Conservation (phyloP, 1,284 basidiomycete species). For the Agaricales sp. region DNA sequence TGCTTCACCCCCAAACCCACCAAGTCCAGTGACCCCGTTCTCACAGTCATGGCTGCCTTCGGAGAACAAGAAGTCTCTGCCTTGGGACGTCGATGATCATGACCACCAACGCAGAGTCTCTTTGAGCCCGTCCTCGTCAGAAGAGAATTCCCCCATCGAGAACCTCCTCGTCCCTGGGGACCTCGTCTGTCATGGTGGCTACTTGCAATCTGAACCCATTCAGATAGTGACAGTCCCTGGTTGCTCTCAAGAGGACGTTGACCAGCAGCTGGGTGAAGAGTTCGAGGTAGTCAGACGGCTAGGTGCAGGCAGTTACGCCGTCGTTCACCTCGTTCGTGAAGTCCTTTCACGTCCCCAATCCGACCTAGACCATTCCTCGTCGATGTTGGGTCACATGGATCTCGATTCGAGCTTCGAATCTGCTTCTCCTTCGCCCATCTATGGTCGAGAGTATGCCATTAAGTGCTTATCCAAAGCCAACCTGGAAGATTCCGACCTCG, state of each 20-base stretch:
- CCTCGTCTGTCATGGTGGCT: slow-evolving; percentile 52
- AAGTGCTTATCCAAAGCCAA: slow-evolving; percentile 94
- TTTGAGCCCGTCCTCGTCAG: slow-evolving; percentile 22
- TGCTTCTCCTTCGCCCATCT: slow-evolving; percentile 31
- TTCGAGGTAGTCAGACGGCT: slow-evolving; percentile 81
- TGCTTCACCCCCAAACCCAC: slow-evolving; percentile 11
- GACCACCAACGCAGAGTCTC: slow-evolving; percentile 5
- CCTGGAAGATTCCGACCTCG: slow-evolving; percentile 78
- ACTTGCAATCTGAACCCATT: slow-evolving; percentile 54
- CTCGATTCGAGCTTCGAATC: slow-evolving; percentile 32
- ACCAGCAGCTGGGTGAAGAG: slow-evolving; percentile 44
- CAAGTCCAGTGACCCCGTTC: slow-evolving; percentile 8
- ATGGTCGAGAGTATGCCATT: slow-evolving; percentile 87
- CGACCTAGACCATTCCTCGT: slow-evolving; percentile 51
- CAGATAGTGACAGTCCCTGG: slow-evolving; percentile 34
- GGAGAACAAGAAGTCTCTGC: neutral
- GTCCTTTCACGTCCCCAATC: slow-evolving; percentile 52
- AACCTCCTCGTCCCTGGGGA: slow-evolving; percentile 66
- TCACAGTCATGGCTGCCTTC: neutral
- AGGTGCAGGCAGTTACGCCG: slow-evolving; percentile 85
- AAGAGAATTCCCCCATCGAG: slow-evolving; percentile 38
- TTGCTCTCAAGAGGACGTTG: slow-evolving; percentile 18
- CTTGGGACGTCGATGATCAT: neutral
- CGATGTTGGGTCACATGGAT: slow-evolving; percentile 46
- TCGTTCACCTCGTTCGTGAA: slow-evolving; percentile 89